Percentiles rank a stretch among this genome's conserved stretches.
Conservation (phyloP, 495 filamentous ascomycete genomes). For the Talaromyces wortmannii region DNA sequence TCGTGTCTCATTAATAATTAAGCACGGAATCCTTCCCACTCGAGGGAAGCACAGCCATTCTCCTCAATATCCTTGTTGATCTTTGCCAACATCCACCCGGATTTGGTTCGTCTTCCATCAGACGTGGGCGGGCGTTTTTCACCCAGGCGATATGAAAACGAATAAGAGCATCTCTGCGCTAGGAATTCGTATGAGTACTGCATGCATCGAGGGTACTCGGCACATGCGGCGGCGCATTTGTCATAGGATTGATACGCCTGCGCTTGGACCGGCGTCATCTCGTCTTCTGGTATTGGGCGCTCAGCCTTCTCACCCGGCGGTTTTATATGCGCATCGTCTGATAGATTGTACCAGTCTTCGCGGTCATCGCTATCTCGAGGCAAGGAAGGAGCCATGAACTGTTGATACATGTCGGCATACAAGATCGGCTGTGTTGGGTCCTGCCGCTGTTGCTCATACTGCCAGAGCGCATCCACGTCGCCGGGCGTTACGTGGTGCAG, state of each 20-base stretch:
- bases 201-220: constrained; percentile 19
- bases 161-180: constrained; percentile 1
- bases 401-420: constrained; percentile 38
- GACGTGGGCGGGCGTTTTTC: background rate
- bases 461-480: constrained; percentile 46
- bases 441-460: constrained; percentile 38
- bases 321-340: constrained; percentile 32
- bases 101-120: constrained; percentile 1
- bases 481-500: constrained; percentile 52
- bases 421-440: constrained; percentile 22
- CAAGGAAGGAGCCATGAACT: constrained; percentile 30
- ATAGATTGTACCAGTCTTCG: constrained; percentile 42
- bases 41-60: background rate
- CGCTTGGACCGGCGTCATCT: constrained; percentile 24
- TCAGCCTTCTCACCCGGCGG: constrained; percentile 15
- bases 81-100: constrained; percentile 2
- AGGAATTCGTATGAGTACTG: constrained; percentile 8
- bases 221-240: constrained; percentile 34
- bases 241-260: constrained; percentile 30
- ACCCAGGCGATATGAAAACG: constrained; percentile 3
- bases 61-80: constrained; percentile 3
- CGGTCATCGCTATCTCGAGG: constrained; percentile 13
- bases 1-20: background rate
- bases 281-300: constrained; percentile 18
- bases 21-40: constrained; percentile 2